Base-by-base conservation (phyloP, 345 rosid species). In the Brassica nigra region DNA sequence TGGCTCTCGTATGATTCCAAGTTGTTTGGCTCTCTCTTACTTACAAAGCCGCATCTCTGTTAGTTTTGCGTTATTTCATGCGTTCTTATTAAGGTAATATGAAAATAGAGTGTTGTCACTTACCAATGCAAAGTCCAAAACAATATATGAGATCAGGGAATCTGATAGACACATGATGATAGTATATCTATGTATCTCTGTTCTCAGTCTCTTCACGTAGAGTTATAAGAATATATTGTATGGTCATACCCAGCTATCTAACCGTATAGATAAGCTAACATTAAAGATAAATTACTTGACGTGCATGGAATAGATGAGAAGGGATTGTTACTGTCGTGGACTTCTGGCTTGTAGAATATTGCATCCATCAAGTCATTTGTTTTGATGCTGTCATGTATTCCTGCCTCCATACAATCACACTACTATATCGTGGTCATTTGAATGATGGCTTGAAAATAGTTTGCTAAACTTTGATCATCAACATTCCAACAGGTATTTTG, bases 401-500 rank as follows among this genome's bases (percentile, higher is more conserved):
- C 52, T 75, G 30, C 67, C 69, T 80, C 64, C 66, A 37, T 37
- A 3, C 49, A 29, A 34, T 80, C 61, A 62, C 44, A 18, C 18
- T 59, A 66, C 42, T 71, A 16, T 66, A 31, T 20, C 30, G 64
- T 69, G 42, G 62, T 62, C 42, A 9, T 58, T 29, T 78, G 42
- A 44, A 59, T 47, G 76, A 28, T 74, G 47, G 8, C 55, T 47
- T 73, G 57, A 61, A 71, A 57, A 75, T 66, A 66, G 39, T 81
- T 52, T 58, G 12, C 85, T 83, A 57, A 84, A 62, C 69, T 52
- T 72, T 61, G 75, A 37, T 15, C 67, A 62, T 84, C 76, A 52
- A 78, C 31, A 10, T 73, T 77, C 79, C 71, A 66, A 85, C 88
- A 93, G 99, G 96, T 95, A 93, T 85, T 91, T 95, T 87, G 93